Evolutionary conservation across 2,329 filamentous ascomycete species (phyloP).

Genomic region (Septoria linicola): DNA sequence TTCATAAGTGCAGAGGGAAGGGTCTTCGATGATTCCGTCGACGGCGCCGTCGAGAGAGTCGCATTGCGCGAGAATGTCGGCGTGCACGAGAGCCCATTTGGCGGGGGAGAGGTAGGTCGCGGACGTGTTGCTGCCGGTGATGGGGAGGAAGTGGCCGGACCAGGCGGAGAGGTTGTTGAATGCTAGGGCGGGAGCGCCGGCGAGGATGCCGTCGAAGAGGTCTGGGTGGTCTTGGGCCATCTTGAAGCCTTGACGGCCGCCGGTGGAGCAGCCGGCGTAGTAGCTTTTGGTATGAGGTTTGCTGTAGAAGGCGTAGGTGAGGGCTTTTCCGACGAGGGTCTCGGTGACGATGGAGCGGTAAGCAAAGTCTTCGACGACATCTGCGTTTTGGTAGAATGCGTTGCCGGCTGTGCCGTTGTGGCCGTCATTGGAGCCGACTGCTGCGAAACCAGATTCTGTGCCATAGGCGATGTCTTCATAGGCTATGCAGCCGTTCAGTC

Average conservation of each 20-base stretch:
- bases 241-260: constrained; percentile 49
- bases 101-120: constrained; percentile 40
- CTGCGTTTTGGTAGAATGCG: constrained; percentile 48
- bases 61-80: constrained; percentile 49
- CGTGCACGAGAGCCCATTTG: constrained; percentile 44
- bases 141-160: constrained; percentile 43
- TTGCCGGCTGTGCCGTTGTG: constrained; percentile 47
- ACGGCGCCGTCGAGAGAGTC: constrained; percentile 48
- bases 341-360: constrained; percentile 38
- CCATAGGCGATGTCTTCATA: constrained; percentile 44
- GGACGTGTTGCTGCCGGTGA: constrained; percentile 40
- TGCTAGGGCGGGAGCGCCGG: constrained; percentile 45
- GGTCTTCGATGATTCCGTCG: constrained; percentile 49
- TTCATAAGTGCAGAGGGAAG: constrained; percentile 45
- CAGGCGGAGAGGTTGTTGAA: constrained; percentile 45
- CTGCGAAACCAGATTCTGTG: constrained; percentile 41
- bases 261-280: constrained; percentile 49
- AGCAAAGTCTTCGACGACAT: constrained; percentile 51
- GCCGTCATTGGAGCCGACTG: constrained; percentile 44
- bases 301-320: constrained; percentile 39
- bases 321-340: constrained; percentile 34
- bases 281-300: constrained; percentile 46
- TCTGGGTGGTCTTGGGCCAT: constrained; percentile 46
- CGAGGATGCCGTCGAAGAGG: constrained; percentile 51
- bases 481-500: constrained; percentile 41